A percentile compares a stretch with the other conserved stretches of the same genome.
Conservation (phyloP, 1,284 basidiomycete genomes). For the Ceratobasidium papillatum region DNA sequence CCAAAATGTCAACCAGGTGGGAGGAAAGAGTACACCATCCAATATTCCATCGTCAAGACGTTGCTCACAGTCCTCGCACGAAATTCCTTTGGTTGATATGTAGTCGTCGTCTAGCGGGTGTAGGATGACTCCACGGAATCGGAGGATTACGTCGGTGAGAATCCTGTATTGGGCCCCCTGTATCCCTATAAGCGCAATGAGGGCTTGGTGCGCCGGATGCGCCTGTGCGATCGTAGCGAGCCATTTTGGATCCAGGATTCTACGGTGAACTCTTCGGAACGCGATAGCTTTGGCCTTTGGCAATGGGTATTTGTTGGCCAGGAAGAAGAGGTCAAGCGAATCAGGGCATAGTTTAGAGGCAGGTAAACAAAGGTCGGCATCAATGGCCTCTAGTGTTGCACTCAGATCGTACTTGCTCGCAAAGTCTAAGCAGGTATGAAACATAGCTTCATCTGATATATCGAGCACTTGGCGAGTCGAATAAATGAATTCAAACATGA, state of each 20-base stretch:
- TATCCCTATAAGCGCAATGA: constrained; percentile 1
- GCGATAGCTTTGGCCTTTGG: constrained; percentile 5
- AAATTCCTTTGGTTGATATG: neutral
- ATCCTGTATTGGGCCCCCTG: constrained; percentile 17
- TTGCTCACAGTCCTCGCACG: neutral
- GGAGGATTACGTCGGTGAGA: constrained; percentile 7
- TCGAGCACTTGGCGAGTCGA: neutral
- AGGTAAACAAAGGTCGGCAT: neutral
- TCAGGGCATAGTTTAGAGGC: neutral
- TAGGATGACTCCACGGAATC: neutral
- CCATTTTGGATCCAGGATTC: neutral
- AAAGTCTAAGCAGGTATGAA: neutral
- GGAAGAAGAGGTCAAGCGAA: neutral
- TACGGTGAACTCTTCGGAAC: neutral
- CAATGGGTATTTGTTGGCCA: neutral
- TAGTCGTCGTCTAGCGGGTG: neutral
- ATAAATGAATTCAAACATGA: constrained; percentile 20
- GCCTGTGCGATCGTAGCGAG: neutral
- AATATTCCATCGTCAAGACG: neutral
- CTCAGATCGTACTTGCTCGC: constrained; percentile 20
- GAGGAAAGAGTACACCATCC: neutral
- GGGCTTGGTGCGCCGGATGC: neutral
- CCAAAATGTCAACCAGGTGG: neutral
- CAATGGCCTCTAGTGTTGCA: constrained; percentile 1
- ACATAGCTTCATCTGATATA: neutral